phyloP scores from a whole-genome alignment of 2,329 filamentous ascomycete species.

The Sporothrix brunneoviolacea region DNA sequence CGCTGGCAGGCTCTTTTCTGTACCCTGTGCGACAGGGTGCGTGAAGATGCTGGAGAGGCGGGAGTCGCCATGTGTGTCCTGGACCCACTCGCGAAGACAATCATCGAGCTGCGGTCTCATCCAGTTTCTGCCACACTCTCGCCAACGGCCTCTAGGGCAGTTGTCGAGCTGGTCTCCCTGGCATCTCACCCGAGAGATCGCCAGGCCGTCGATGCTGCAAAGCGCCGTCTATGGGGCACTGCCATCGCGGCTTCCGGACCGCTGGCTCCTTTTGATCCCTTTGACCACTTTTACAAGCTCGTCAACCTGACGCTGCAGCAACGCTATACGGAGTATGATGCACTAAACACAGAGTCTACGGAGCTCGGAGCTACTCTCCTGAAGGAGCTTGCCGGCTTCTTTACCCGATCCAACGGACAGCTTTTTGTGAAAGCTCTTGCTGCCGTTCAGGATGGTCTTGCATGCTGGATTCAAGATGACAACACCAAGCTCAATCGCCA shows the following conservation, averaged over 20 bases:
- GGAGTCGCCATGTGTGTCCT: slow-evolving; percentile 60
- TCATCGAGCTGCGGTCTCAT: slow-evolving; percentile 34
- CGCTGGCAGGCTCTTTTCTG: slow-evolving; percentile 52
- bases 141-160: slow-evolving; percentile 28
- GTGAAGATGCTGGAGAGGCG: slow-evolving; percentile 58
- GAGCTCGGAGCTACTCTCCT: slow-evolving; percentile 41
- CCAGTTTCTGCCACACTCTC: slow-evolving; percentile 18
- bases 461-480: slow-evolving; percentile 57
- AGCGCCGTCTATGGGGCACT: slow-evolving; percentile 60
- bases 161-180: slow-evolving; percentile 37
- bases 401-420: slow-evolving; percentile 41
- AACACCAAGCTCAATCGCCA: slow-evolving; percentile 36
- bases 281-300: slow-evolving; percentile 59
- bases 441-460: slow-evolving; percentile 55
- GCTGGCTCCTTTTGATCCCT: slow-evolving; percentile 50
- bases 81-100: slow-evolving; percentile 59
- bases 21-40: slow-evolving; percentile 48
- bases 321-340: slow-evolving; percentile 40
- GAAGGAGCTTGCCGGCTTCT: slow-evolving; percentile 44
- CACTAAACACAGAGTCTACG: slow-evolving; percentile 18
- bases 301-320: slow-evolving; percentile 45
- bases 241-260: slow-evolving; percentile 31
- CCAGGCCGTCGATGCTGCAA: slow-evolving; percentile 58
- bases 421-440: slow-evolving; percentile 51
- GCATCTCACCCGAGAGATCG: slow-evolving; percentile 53